phyloP scores from a whole-genome alignment of 805 yeast species.

The Myxozyma sirexii region DNA sequence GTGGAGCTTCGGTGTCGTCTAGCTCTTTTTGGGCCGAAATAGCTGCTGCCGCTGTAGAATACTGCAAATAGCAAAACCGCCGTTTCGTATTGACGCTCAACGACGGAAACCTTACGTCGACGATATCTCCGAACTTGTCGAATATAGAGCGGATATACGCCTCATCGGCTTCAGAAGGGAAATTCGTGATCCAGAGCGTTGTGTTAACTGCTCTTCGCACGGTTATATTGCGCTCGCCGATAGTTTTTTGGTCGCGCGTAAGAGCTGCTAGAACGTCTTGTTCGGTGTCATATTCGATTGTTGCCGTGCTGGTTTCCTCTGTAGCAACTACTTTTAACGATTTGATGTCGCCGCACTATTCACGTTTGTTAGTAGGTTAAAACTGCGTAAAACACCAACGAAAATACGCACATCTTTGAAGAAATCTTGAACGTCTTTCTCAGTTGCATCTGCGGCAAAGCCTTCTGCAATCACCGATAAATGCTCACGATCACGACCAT shows the following conservation, averaged over 20 bases:
- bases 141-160: slow-evolving; percentile 50
- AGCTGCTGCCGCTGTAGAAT: slow-evolving; percentile 49
- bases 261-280: slow-evolving; percentile 58
- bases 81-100: slow-evolving; percentile 57
- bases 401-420: slow-evolving; percentile 49
- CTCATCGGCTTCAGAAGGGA: slow-evolving; percentile 57
- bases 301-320: slow-evolving; percentile 46
- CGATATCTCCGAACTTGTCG: slow-evolving; percentile 45
- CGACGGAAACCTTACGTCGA: slow-evolving; percentile 66
- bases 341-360: slow-evolving; percentile 58
- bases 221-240: slow-evolving; percentile 48
- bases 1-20: slow-evolving; percentile 43
- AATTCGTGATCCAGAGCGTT: slow-evolving; percentile 75
- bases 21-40: slow-evolving; percentile 47
- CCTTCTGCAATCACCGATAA: slow-evolving; percentile 57
- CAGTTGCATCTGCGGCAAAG: slow-evolving; percentile 49
- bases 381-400: no score
- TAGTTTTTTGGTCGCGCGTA: slow-evolving; percentile 57
- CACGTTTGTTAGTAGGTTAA: neutral
- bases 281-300: slow-evolving; percentile 59
- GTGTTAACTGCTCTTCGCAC: slow-evolving; percentile 52
- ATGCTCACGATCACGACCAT: slow-evolving; percentile 51
- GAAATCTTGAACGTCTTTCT: slow-evolving; percentile 46
- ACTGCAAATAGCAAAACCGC: slow-evolving; percentile 76
- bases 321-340: slow-evolving; percentile 19